Evolutionary conservation across 164 flowering plant species (phyloP).

Genomic region (Berberis thunbergii): DNA sequence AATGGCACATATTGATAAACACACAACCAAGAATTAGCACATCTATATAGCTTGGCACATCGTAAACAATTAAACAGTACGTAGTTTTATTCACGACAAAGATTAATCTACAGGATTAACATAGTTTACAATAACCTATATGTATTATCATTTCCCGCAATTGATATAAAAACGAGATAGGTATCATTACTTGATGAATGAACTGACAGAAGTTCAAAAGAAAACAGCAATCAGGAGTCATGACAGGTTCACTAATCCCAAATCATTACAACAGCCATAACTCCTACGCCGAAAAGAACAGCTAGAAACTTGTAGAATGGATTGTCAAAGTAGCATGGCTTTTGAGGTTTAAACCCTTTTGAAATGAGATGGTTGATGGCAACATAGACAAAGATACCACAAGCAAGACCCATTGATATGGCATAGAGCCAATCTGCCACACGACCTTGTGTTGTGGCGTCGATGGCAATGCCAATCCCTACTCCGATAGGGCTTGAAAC

Average conservation of each 20-base stretch:
- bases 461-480: conserved; percentile 69
- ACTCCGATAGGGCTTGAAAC: conserved; percentile 81
- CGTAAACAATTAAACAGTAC: too few relatives aligned
- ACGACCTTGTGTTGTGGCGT: conserved; percentile 56
- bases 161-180: too few relatives aligned
- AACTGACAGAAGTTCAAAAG: too few relatives aligned
- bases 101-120: too few relatives aligned
- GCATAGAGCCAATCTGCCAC: conserved; percentile 75
- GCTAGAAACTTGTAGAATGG: conserved; percentile 56
- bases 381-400: conserved; percentile 77
- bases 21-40: too few relatives aligned
- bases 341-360: conserved; percentile 56
- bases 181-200: too few relatives aligned
- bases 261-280: conserved; percentile 64
- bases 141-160: too few relatives aligned
- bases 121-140: too few relatives aligned
- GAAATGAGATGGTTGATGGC: conserved; percentile 75
- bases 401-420: conserved; percentile 73
- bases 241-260: conserved; percentile 39
- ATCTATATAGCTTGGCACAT: too few relatives aligned
- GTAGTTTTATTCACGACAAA: too few relatives aligned
- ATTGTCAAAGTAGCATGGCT: conserved; percentile 32
- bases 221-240: too few relatives aligned
- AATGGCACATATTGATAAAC: too few relatives aligned
- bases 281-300: conserved; percentile 56